Base-by-base conservation (phyloP, 2,329 filamentous ascomycete species). In the Botryotinia convoluta region DNA sequence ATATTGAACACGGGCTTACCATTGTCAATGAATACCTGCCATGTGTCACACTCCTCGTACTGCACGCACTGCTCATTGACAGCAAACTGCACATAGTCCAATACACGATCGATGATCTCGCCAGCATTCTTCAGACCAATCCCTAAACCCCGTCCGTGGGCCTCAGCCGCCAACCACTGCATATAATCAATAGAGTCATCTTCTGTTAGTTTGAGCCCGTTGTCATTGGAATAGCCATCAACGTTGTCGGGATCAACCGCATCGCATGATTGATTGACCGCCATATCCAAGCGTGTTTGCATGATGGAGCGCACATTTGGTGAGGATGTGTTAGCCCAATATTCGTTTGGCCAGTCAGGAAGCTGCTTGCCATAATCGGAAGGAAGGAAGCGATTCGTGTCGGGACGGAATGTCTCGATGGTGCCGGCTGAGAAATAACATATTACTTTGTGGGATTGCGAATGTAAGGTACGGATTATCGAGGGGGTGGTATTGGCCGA, bases 361-460 rank as follows among this genome's bases (percentile, higher is more conserved):
- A 93, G 82, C 6, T 81, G 80, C 4, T 86, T 32, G 90, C 91
- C 63, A 89, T 80, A 76, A 14, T 92, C 91, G 0, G 81, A 80
- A 2, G 83, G 74, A 12, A 82, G 78, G 78, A 93, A 93, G 8
- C 87, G 78, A 75, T 48, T 80, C 1, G 68, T 35, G 79, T 93
- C 91, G 0, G 84, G 81, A 4, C 91, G 86, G 83, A 86, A 88
- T 69, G 88, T 79, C 81, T 93, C 92, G 78, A 87, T 92, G 14
- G 88, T 90, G 2, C 92, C 91, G 0, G 90, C 90, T 69, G 89
- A 91, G 82, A 93, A 93, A 82, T 94, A 93, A 83, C 91, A 94
- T 72, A 93, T 90, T 72, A 92, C 87, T 75, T 87, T 89, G 78
- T 87, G 87, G 9, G 86, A 87, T 57, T 84, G 77, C 4, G 76